Base-by-base conservation (phyloP, 2,329 filamentous ascomycete genomes). In the Xylariaceae sp. region DNA sequence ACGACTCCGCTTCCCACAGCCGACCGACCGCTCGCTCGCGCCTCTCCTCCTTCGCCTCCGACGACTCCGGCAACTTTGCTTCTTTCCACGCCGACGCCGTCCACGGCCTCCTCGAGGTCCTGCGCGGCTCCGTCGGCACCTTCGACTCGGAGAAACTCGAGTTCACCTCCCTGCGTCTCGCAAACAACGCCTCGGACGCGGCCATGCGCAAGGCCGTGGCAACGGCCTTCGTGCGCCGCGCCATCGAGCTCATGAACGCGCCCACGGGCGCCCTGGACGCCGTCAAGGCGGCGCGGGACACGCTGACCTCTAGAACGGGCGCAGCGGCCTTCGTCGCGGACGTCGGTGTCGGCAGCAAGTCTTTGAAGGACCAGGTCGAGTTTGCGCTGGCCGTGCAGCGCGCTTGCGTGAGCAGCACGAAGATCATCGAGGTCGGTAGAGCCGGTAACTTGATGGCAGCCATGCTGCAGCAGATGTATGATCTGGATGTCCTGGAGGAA, bases 111-210 rank as follows among this genome's bases (percentile, higher is more conserved):
- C 82, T 92, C 62, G 92, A 97, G 69, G 89, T 91, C 23, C 80
- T 97, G 48, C 87, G 88, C 55, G 88, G 87, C 18, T 85, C 86
- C 10, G 83, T 84, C 11, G 84, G 86, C 9, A 90, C 95, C 71
- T 94, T 96, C 64, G 92, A 96, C 69, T 80, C 80, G 2, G 83
- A 85, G 53, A 91, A 93, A 72, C 83, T 97, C 39, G 94, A 99
- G 73, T 89, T 99, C 63, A 96, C 92, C 78, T 90, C 91, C 51
- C 80, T 97, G n/a, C 88, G 93, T 9, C 90, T 99, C 73, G 88
- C 88, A 57, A 90, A 89, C 68, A 91, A 97, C 69, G 94, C 94
- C 2, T 92, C 91, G 0, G 93, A 96, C 70, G 83, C 88, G 65
- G 89, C 94, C 73, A 90, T 97, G 69, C 89, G 93, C 50, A 87